Conservation (phyloP, 2,329 filamentous ascomycete species). For the Scolecobasidium constrictum region DNA sequence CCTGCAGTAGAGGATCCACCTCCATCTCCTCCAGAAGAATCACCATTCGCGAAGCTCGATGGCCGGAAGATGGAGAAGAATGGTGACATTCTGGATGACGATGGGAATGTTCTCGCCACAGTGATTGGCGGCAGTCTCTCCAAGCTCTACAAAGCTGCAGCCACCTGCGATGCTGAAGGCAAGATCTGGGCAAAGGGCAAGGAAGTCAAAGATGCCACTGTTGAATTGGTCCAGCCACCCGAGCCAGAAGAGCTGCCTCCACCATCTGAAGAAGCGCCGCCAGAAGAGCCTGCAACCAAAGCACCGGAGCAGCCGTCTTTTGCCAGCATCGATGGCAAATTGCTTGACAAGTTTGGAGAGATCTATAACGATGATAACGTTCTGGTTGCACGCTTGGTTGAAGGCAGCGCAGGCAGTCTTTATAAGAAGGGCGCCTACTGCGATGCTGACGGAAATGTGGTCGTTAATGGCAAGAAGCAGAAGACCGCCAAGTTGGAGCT, state of each 20-base stretch:
- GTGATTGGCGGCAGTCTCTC: constrained; percentile 35
- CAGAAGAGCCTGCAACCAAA: constrained; percentile 18
- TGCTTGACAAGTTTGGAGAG: constrained; percentile 6
- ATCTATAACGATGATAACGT: constrained; percentile 17
- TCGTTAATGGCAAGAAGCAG: constrained; percentile 46
- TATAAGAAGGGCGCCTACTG: constrained; percentile 39
- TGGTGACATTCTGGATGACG: constrained; percentile 37
- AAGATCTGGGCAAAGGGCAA: constrained; percentile 54
- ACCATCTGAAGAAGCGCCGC: neutral
- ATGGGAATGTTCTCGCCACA: constrained; percentile 38
- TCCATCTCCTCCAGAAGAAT: constrained; percentile 35
- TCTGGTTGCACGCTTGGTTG: constrained; percentile 22
- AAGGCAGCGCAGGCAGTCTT: constrained; percentile 35
- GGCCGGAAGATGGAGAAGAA: constrained; percentile 40
- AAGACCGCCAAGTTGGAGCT: constrained; percentile 37
- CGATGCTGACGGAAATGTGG: constrained; percentile 46
- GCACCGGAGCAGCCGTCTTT: neutral
- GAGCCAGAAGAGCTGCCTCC: constrained; percentile 2
- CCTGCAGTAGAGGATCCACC: neutral
- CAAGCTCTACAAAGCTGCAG: constrained; percentile 41
- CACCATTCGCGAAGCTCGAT: constrained; percentile 39
- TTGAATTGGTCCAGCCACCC: constrained; percentile 1
- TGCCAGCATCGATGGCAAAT: neutral
- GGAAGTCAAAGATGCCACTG: constrained; percentile 31
- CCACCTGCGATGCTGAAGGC: constrained; percentile 53